Evolutionary conservation across 805 yeast genomes (phyloP).

Genomic region (Ogataea dorogensis): DNA sequence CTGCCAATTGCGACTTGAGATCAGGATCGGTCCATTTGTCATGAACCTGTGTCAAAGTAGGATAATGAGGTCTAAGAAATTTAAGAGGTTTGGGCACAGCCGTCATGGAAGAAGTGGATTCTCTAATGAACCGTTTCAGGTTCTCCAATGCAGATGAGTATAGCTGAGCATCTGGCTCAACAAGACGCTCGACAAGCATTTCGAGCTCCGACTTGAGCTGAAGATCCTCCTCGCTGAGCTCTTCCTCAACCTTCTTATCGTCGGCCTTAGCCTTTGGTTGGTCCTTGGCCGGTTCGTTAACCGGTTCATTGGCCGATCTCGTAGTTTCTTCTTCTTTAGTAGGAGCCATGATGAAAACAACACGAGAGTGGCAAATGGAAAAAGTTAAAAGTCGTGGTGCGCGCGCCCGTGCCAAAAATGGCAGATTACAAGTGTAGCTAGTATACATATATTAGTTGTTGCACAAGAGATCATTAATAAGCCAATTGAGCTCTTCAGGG

Average conservation of each 20-base stretch:
- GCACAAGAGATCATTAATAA: conserved; percentile 59
- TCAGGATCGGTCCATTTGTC: conserved; percentile 56
- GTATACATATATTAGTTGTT: conserved; percentile 15
- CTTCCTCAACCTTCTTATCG: conserved; percentile 54
- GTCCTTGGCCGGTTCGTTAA: conserved; percentile 16
- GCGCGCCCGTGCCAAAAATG: conserved; percentile 12
- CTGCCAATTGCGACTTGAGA: conserved; percentile 67
- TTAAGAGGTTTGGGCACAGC: conserved; percentile 99
- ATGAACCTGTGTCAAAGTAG: conserved; percentile 61
- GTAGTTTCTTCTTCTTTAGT: conserved; percentile 22
- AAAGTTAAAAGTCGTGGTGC: conserved; percentile 3
- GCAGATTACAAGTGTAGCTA: conserved; percentile 13
- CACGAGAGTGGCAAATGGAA: conserved; percentile 22
- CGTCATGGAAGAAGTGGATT: conserved; percentile 97
- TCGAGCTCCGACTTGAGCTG: conserved; percentile 86
- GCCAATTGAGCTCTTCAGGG: conserved; percentile 68
- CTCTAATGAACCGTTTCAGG: conserved; percentile 76
- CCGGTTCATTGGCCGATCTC: conserved; percentile 12
- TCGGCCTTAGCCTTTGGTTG: conserved; percentile 18
- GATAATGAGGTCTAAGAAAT: conserved; percentile 86
- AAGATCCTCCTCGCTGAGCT: conserved; percentile 89
- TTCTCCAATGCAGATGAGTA: conserved; percentile 64
- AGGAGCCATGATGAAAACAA: conserved; percentile 23
- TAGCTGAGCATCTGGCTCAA: conserved; percentile 49
- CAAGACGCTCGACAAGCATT: conserved; percentile 75